phyloP scores from a whole-genome alignment of 2,329 filamentous ascomycete species.

The Amauroascus niger region DNA sequence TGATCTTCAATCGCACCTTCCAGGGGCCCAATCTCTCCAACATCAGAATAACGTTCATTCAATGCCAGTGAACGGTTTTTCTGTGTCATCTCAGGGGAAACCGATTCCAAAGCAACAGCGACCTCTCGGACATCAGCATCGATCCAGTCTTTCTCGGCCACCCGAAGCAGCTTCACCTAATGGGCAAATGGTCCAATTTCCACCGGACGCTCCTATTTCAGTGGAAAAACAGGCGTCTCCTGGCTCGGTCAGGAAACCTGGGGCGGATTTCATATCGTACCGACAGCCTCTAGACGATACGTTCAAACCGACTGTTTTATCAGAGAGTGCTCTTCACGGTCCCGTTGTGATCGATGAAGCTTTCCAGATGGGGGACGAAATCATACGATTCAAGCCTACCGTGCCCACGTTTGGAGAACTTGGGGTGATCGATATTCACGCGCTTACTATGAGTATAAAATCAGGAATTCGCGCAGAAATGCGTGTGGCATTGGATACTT shows the following conservation, averaged over 20 bases:
- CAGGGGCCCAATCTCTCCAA: slow-evolving; percentile 22
- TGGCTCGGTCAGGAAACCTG: slow-evolving; percentile 18
- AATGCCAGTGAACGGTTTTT: slow-evolving; percentile 32
- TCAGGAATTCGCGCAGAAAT: slow-evolving; percentile 84
- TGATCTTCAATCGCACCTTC: slow-evolving; percentile 18
- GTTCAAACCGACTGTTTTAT: slow-evolving; percentile 40
- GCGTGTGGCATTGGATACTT: slow-evolving; percentile 75
- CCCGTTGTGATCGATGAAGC: slow-evolving; percentile 61
- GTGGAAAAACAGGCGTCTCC: slow-evolving; percentile 15
- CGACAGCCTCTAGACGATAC: slow-evolving; percentile 26
- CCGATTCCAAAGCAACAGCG: slow-evolving; percentile 24
- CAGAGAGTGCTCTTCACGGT: slow-evolving; percentile 52
- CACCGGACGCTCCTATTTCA: slow-evolving; percentile 14
- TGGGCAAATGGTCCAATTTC: slow-evolving; percentile 14
- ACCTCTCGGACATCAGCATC: slow-evolving; percentile 19
- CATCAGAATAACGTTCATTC: slow-evolving; percentile 25
- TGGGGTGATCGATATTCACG: slow-evolving; percentile 80
- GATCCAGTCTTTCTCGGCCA: slow-evolving; percentile 22
- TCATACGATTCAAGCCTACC: slow-evolving; percentile 61
- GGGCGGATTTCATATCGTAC: slow-evolving; percentile 12
- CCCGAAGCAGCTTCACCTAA: slow-evolving; percentile 22
- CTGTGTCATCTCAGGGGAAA: slow-evolving; percentile 30
- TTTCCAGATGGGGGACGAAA: slow-evolving; percentile 54
- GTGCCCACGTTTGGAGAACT: slow-evolving; percentile 67
- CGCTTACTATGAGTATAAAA: slow-evolving; percentile 78